Conservation (phyloP, 805 yeast genomes). For the Kazachstania viticola region DNA sequence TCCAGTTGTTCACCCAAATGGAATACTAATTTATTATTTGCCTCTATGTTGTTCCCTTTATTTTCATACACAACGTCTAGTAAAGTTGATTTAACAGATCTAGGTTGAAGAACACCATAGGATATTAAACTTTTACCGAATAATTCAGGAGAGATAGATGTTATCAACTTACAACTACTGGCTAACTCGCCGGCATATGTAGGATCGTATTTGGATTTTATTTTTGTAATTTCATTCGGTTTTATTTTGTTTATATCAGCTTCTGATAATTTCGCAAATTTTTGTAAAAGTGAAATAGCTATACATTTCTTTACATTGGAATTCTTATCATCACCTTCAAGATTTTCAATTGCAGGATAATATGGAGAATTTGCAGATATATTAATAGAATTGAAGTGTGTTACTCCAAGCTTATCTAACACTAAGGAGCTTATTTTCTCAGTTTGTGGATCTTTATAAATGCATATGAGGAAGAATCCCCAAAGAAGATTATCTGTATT, state of each 20-base stretch:
- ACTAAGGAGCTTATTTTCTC: constrained; percentile 41
- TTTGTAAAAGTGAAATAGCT: constrained; percentile 62
- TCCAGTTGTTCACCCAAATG: constrained; percentile 78
- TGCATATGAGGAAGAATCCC: constrained; percentile 20
- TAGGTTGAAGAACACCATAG: constrained; percentile 45
- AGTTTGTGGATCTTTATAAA: constrained; percentile 18
- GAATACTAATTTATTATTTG: constrained; percentile 66
- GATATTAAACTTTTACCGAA: constrained; percentile 47
- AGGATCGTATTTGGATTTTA: constrained; percentile 46
- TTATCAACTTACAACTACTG: constrained; percentile 45
- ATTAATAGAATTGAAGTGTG: constrained; percentile 47
- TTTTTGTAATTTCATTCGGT: constrained; percentile 6
- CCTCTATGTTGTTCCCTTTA: constrained; percentile 38
- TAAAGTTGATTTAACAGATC: constrained; percentile 37
- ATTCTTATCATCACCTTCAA: constrained; percentile 35
- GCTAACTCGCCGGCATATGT: constrained; percentile 78
- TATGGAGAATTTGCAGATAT: constrained; percentile 51
- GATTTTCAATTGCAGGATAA: constrained; percentile 68
- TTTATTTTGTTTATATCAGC: constrained; percentile 7
- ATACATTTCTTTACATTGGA: constrained; percentile 61
- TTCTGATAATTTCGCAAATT: constrained; percentile 45
- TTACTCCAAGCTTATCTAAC: constrained; percentile 55
- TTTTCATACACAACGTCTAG: constrained; percentile 69
- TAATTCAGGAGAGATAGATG: constrained; percentile 32
- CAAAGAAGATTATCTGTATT: constrained; percentile 21